Base-by-base conservation (phyloP, 78 protist genomes). In the Dictyostelium citrinum region DNA sequence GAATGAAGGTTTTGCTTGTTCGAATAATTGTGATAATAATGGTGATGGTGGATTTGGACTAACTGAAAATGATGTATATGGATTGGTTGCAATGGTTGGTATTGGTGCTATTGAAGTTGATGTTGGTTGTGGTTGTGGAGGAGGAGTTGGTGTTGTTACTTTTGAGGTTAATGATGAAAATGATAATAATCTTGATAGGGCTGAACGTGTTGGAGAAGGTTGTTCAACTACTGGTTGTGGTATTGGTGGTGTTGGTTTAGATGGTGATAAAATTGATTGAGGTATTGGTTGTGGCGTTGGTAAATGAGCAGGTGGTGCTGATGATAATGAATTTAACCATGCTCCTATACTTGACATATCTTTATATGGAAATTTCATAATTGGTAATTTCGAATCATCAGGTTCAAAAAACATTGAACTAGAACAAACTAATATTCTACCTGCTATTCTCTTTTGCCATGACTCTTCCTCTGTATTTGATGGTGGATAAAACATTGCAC, bases 341-440 rank as follows among this genome's bases (percentile, higher is more conserved):
- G n/a, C 20, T n/a, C 81, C 81, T 4, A 75, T 16, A 35, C 81
- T 33, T 17, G 55, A 33, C 27, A 95, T 41, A 14, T 79, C 84
- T 39, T 74, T 90, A 35, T 81, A 95, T 22, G 91, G 90, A 17
- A 95, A 78, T 67, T 78, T 95, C 76, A 76, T 31, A 8, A 95
- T 83, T 20, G 97, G 95, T 39, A 58, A 12, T n/a, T 77, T 74
- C 6, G 67, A 35, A 45, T 95, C 96, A 51, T 95, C 93, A 5
- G 97, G 95, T 41, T 91, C 97, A 46, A 95, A 95, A 60, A 95
- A 91, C 64, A 95, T 77, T 17, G 97, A 95, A 61, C 35, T 58
- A n/a, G 96, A 86, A 74, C 97, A 95, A 75, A 95, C 81, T 27
- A 81, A 45, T 24, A 95, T 61, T 49, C 97, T 79, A 29, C 97